A percentile compares a stretch with the other conserved stretches of the same genome.
Conservation (phyloP, 164 flowering plant genomes). For the Piper betle region DNA sequence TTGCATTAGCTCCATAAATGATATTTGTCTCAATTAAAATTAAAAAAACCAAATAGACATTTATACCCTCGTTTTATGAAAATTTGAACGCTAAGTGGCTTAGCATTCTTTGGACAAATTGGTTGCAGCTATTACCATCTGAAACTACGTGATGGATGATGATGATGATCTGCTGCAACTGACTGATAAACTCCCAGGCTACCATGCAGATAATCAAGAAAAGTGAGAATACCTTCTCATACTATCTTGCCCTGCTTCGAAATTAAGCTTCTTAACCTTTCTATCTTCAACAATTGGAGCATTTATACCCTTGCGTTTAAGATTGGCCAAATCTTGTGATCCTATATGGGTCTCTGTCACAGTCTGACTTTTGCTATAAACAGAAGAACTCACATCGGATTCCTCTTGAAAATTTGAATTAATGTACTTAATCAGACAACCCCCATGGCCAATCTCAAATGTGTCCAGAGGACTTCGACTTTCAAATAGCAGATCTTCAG, state of each 20-base stretch:
- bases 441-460: slow-evolving; percentile 95
- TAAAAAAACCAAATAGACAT: neutral
- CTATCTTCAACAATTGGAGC: slow-evolving; percentile 11
- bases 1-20: neutral
- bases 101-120: too few species aligned
- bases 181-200: too few species aligned
- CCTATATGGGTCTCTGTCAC: slow-evolving; percentile 39
- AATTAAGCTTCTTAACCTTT: slow-evolving; percentile 26
- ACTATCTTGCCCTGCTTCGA: slow-evolving; percentile 24
- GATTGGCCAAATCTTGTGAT: slow-evolving; percentile 19
- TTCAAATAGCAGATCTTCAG: slow-evolving; percentile 78
- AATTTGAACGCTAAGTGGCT: too few species aligned
- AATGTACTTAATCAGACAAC: slow-evolving; percentile 78
- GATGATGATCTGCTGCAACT: too few species aligned
- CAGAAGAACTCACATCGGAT: slow-evolving; percentile 91
- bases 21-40: neutral
- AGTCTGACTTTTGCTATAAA: slow-evolving; percentile 39
- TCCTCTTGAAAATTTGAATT: slow-evolving; percentile 66
- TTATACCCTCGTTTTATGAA: too few species aligned
- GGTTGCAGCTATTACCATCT: too few species aligned
- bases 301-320: neutral
- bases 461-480: slow-evolving; percentile 82
- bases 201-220: too few species aligned
- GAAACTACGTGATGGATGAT: too few species aligned
- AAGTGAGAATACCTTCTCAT: slow-evolving; percentile 30